These are phyloP conservation scores for Violaceomyces palustris DNA, from an alignment of 1,284 basidiomycete species.

Conservation along the genomic window DNA sequence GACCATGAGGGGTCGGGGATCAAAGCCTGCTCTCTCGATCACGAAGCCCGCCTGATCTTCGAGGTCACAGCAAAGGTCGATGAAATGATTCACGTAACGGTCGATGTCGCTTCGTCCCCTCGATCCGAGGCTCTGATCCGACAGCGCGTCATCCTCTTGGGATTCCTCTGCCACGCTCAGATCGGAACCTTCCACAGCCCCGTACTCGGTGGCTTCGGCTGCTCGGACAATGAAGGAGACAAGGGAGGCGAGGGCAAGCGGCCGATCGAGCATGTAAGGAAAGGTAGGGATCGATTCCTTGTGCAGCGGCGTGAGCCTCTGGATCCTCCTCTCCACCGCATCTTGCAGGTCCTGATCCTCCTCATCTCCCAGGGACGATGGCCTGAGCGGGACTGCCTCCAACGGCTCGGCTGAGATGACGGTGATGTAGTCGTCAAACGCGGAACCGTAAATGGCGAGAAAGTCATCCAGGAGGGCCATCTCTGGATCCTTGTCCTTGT, in stretches of 20 bases:
- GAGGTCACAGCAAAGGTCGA: constrained; percentile 31
- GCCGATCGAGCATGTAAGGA: constrained; percentile 34
- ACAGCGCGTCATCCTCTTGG: not conserved
- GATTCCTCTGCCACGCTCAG: not conserved
- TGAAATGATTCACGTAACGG: constrained; percentile 15
- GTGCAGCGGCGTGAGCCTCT: constrained; percentile 20
- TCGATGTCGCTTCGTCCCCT: constrained; percentile 3
- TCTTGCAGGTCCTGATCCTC: constrained; percentile 24
- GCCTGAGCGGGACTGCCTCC: constrained; percentile 6
- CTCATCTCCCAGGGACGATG: constrained; percentile 20
- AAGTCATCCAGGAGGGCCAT: constrained; percentile 28
- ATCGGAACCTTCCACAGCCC: not conserved
- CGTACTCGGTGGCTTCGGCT: constrained; percentile 8
- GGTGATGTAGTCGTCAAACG: constrained; percentile 44
- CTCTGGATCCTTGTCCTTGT: constrained; percentile 42
- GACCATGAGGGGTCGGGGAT: constrained; percentile 28
- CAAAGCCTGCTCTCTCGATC: constrained; percentile 35
- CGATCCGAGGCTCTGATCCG: not conserved
- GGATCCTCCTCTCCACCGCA: constrained; percentile 8
- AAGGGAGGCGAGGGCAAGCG: constrained; percentile 30
- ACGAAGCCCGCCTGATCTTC: constrained; percentile 34
- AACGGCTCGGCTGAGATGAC: constrained; percentile 37
- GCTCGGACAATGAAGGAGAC: constrained; percentile 27
- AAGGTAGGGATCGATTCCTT: constrained; percentile 30
- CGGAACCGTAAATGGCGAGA: constrained; percentile 24